Evolutionary conservation across 257 asterid species (phyloP).

Genomic region (Gentiana straminea): DNA sequence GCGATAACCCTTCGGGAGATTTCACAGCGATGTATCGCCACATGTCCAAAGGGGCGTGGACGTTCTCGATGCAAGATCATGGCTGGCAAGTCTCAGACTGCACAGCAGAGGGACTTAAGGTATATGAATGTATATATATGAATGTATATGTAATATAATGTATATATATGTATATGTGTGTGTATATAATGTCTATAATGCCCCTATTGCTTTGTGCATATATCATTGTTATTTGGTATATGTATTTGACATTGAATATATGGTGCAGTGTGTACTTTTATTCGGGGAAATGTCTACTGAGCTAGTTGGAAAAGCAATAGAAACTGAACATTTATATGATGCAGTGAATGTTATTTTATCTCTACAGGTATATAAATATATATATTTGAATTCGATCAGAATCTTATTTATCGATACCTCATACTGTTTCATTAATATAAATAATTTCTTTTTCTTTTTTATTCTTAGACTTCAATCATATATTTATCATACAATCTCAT

Average conservation of each 20-base stretch:
- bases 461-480: background rate
- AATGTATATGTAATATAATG: too few species aligned
- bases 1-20: conserved; percentile 34
- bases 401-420: background rate
- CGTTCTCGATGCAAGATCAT: conserved; percentile 49
- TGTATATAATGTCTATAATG: too few species aligned
- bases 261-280: conserved; percentile 25
- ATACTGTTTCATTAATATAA: background rate
- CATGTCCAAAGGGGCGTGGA: conserved; percentile 42
- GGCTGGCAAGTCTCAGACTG: conserved; percentile 60
- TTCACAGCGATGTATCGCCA: conserved; percentile 38
- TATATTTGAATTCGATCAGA: background rate
- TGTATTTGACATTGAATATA: too few species aligned
- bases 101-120: conserved; percentile 48
- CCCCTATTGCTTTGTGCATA: too few species aligned
- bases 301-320: conserved; percentile 26
- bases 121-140: background rate
- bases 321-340: conserved; percentile 24
- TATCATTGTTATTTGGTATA: too few species aligned
- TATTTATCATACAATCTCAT: background rate
- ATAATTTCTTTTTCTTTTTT: background rate
- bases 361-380: conserved; percentile 24
- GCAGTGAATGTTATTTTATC: conserved; percentile 44
- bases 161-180: too few species aligned
- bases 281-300: conserved; percentile 27